phyloP scores from a whole-genome alignment of 2,329 filamentous ascomycete species.

The Xylaria sp. region DNA sequence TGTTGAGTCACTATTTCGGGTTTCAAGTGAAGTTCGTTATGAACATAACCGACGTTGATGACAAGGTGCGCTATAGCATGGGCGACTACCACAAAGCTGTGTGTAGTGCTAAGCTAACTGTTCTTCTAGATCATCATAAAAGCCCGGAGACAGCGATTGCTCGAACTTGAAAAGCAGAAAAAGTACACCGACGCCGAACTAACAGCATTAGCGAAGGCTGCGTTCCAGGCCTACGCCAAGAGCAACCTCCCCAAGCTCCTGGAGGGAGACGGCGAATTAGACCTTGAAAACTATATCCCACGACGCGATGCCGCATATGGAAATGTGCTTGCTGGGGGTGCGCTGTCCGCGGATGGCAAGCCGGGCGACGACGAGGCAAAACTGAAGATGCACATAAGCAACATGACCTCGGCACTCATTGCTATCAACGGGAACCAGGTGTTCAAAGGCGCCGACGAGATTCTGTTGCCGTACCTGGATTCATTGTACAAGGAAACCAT shows the following conservation, averaged over 20 bases:
- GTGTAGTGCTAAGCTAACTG: constrained; percentile 62
- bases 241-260: constrained; percentile 58
- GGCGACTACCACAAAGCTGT: constrained; percentile 60
- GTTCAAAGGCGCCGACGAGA: constrained; percentile 62
- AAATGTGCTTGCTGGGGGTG: constrained; percentile 56
- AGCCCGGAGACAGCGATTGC: constrained; percentile 76
- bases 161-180: constrained; percentile 79
- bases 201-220: constrained; percentile 50
- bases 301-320: constrained; percentile 57
- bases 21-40: constrained; percentile 86
- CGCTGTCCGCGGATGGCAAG: constrained; percentile 58
- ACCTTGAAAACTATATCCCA: constrained; percentile 53
- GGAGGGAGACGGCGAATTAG: constrained; percentile 46
- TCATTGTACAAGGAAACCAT: constrained; percentile 64
- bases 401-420: constrained; percentile 54
- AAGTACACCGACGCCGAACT: constrained; percentile 51
- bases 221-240: constrained; percentile 59
- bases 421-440: constrained; percentile 53
- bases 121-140: constrained; percentile 59
- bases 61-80: constrained; percentile 65
- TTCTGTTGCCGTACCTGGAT: constrained; percentile 84
- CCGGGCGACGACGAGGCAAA: constrained; percentile 82
- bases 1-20: constrained; percentile 80
- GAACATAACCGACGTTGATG: constrained; percentile 88
- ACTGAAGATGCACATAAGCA: constrained; percentile 84